Base-by-base conservation (phyloP, 108 stramenopile species). In the Cyclotella atomus region DNA sequence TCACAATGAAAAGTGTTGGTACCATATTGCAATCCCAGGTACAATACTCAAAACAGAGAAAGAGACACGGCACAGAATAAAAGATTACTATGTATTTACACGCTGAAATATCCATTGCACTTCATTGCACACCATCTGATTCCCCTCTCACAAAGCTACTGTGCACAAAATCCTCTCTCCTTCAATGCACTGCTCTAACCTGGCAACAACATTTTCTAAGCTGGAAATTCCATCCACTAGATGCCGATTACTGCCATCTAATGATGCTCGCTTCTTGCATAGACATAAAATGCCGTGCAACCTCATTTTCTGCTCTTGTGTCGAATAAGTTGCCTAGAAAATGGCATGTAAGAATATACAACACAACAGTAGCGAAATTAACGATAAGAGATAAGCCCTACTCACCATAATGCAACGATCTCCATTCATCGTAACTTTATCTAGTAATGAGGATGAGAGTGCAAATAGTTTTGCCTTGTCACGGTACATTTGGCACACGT, bases 401-500 rank as follows among this genome's bases (percentile, higher is more conserved):
- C 68, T 56, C 45, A 70, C 68, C 36, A 65, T 49, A 14, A 71
- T 32, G 1, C 32, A 23, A 17, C 28, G 33, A 33, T 49, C 28
- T 23, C 29, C 44, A n/a, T 52, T 28, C 3, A 17, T 61, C 20
- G 71, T 10, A 29, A 71, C 33, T 53, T 10, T 43, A 59, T 79
- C 65, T 29, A 79, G 70, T 19, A 79, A 59, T 12, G 47, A 79
- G 24, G 77, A 59, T 61, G 77, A 56, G 2, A 71, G 27, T 12
- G 23, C 46, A 60, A 79, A 54, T 30, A 66, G 29, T 34, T 62
- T 35, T 2, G 46, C 10, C 65, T 95, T 93, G 71, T 96, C 95
- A 21, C 97, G 87, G 63, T 94, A 95, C 82, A 90, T 89, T 75
- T 96, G 96, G 67, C 95, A 68, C 17, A 93, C 68, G 53, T 98